Conservation (phyloP, 2,329 filamentous ascomycete species). For the Arthrobotrys iridis region DNA sequence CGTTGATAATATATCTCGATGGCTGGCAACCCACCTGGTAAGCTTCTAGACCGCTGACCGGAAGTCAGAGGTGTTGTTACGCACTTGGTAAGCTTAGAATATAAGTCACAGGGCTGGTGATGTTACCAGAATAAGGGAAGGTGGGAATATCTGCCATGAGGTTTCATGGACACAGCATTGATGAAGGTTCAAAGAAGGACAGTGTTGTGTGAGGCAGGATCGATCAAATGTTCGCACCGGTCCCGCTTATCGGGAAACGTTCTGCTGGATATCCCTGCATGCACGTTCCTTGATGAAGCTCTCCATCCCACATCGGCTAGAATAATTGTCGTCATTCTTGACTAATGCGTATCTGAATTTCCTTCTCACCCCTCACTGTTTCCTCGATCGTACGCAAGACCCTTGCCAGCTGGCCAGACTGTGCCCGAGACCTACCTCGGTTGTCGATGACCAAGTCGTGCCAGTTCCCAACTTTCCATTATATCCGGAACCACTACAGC, state of each 20-base stretch:
- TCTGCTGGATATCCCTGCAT: slow-evolving; percentile 38
- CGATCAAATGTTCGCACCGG: slow-evolving; percentile 15
- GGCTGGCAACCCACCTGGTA: not conserved
- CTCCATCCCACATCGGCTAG: slow-evolving; percentile 33
- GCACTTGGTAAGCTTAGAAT: not conserved
- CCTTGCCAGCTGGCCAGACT: slow-evolving; percentile 24
- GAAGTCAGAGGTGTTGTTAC: not conserved
- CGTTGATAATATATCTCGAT: slow-evolving; percentile 24
- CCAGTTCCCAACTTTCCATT: slow-evolving; percentile 3
- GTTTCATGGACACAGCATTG: not conserved
- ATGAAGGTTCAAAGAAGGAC: not conserved
- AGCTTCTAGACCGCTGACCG: not conserved
- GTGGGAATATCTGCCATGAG: not conserved
- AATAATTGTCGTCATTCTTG: slow-evolving; percentile 53
- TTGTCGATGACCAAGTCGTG: slow-evolving; percentile 27
- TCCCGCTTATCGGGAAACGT: slow-evolving; percentile 45
- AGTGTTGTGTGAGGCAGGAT: slow-evolving; percentile 15
- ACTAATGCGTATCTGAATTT: slow-evolving; percentile 27
- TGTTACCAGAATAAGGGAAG: slow-evolving; percentile 11
- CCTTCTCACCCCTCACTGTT: slow-evolving; percentile 32
- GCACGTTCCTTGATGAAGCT: slow-evolving; percentile 33
- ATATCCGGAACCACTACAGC: slow-evolving; percentile 32
- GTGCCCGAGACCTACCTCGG: slow-evolving; percentile 35
- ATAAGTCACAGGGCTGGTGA: not conserved
- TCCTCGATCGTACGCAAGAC: slow-evolving; percentile 8